Evolutionary conservation across 192 early-diverging fungal species (phyloP), one percentile per base, ranked within the genome.

Genomic region (Backusella macrospora): DNA sequence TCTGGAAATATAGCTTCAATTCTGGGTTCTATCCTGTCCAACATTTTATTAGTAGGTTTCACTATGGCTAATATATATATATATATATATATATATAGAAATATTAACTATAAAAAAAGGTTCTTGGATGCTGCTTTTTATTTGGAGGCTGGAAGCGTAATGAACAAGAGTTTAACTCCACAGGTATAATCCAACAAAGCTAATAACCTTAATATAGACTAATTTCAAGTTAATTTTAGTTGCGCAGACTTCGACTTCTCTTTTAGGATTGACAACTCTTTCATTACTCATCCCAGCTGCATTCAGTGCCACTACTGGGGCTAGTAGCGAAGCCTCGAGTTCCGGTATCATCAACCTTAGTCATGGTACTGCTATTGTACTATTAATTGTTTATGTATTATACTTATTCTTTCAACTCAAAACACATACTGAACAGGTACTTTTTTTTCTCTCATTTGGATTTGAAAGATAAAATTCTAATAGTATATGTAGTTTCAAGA

Each of bases 21-120:
- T 52, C 84, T 99, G 14, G 97, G 97, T 12, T 94, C 94, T 26
- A 95, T 99, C 72, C 84, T 99, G 16, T 94, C 92, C 71, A 99
- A 99, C 78, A 81, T 96, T 79, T 81, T 98, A 43, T 85, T 98
- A 67, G 90, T 98, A 78, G 76, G 74, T 45, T 12, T 7, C 29
- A 16, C 37, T 62, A 21, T 34, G 9, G 12, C 21, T 39, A 6
- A 12, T 45, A 59, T 26, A 70, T 52, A 29, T 2, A 37, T 39
- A 21, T 15, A 52, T n/a, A 12, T 45, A 59, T 26, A 70, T 52
- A 29, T 2, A 37, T 39, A 21, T 15, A 52, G 23, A 43, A 68
- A 48, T 40, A 23, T 6, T 18, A 66, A 10, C 34, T 67, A 34
- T 23, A 34, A 34, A 34, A 34, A 6, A 45, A 85, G 81, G 73